Evolutionary conservation across 345 rosid genomes (phyloP).

Genomic region (Eucalyptus curtisii): DNA sequence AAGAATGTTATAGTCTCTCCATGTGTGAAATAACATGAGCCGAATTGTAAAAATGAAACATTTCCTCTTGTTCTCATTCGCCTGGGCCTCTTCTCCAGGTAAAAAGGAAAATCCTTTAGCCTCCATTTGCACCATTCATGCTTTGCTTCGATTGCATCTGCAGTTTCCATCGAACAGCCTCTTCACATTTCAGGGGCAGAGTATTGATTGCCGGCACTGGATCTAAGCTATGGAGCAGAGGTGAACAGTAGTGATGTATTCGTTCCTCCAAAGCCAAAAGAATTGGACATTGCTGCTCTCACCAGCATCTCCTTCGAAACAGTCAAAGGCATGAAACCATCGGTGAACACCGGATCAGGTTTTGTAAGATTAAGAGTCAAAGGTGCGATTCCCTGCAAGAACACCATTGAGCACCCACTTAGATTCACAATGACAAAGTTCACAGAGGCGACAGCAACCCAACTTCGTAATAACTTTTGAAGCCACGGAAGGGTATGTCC

Average conservation of each 20-base stretch:
- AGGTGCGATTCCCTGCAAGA: slow-evolving; percentile 77
- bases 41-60: not conserved
- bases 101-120: not conserved
- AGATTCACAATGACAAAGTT: not conserved
- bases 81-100: not conserved
- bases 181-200: not conserved
- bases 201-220: not conserved
- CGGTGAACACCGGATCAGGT: slow-evolving; percentile 71
- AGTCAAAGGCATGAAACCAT: slow-evolving; percentile 52
- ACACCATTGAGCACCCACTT: not conserved
- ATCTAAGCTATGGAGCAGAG: slow-evolving; percentile 1
- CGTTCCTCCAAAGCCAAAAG: slow-evolving; percentile 95
- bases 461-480: fast-evolving
- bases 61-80: not conserved
- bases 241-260: slow-evolving; percentile 71
- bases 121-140: not conserved
- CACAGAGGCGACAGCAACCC: not conserved
- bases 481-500: not conserved
- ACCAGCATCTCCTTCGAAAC: slow-evolving; percentile 57
- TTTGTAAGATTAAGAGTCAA: slow-evolving; percentile 60
- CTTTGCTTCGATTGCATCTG: not conserved
- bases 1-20: not conserved
- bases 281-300: slow-evolving; percentile 70
- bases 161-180: not conserved
- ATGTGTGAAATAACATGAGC: not conserved